A percentile compares a stretch with the other conserved stretches of the same genome.
phyloP scores from a whole-genome alignment of 352 stramenopile genomes.

The Phytophthora pisi region DNA sequence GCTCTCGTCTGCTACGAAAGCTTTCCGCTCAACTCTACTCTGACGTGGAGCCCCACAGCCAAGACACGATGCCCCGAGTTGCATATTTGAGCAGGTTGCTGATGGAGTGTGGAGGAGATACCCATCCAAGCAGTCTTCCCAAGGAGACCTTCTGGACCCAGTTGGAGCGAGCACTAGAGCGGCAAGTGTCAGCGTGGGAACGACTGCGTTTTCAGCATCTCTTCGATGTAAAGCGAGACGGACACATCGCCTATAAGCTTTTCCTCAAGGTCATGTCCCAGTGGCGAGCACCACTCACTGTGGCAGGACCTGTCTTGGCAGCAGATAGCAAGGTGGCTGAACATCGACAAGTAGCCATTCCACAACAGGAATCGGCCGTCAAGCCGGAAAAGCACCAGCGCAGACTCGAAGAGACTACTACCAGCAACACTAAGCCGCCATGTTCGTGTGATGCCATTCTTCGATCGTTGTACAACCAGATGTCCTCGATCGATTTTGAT shows the following conservation, averaged over 20 bases:
- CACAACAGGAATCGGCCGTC: conserved; percentile 3
- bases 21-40: conserved; percentile 46
- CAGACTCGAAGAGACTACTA: neutral
- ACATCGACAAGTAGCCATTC: neutral
- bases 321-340: conserved; percentile 3
- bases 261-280: conserved; percentile 80
- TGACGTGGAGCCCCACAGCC: conserved; percentile 8
- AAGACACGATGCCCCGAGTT: conserved; percentile 42
- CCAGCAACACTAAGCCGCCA: conserved; percentile 7
- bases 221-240: conserved; percentile 72
- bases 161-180: conserved; percentile 42
- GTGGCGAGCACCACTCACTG: conserved; percentile 32
- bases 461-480: conserved; percentile 60
- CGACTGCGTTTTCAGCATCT: conserved; percentile 58
- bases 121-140: conserved; percentile 35
- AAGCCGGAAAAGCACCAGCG: conserved; percentile 8
- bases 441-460: conserved; percentile 42
- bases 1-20: conserved; percentile 33
- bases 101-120: conserved; percentile 39
- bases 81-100: conserved; percentile 56
- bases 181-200: conserved; percentile 35
- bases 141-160: conserved; percentile 35
- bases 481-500: conserved; percentile 72
- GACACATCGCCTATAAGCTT: conserved; percentile 68
- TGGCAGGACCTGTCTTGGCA: neutral